Evolutionary conservation across 192 early-diverging fungal species (phyloP).

Genomic region (Backusella liffmaniae): DNA sequence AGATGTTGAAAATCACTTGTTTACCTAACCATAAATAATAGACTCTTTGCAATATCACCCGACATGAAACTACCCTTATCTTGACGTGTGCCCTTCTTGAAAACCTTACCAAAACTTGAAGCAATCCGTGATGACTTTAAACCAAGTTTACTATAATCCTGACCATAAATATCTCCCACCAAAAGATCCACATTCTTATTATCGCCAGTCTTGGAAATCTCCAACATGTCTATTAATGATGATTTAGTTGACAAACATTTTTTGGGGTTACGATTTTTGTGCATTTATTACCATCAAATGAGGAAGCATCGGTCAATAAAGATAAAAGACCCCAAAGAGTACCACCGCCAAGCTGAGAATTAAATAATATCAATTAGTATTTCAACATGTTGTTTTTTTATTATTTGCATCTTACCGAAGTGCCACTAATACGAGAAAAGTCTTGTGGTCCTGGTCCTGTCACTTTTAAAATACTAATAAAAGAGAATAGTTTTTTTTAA

Average conservation of each 20-base stretch:
- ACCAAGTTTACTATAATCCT: slow-evolving; percentile 90
- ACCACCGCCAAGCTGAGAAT: slow-evolving; percentile 79
- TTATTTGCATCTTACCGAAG: slow-evolving; percentile 48
- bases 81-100: slow-evolving; percentile 71
- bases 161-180: slow-evolving; percentile 96
- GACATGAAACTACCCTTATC: slow-evolving; percentile 60
- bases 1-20: not conserved
- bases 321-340: slow-evolving; percentile 95
- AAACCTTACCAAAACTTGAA: slow-evolving; percentile 94
- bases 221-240: slow-evolving; percentile 62
- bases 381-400: not conserved
- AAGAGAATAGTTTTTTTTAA: not conserved
- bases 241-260: not conserved
- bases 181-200: slow-evolving; percentile 88
- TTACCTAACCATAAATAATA: slow-evolving; percentile 91
- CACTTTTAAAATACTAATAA: slow-evolving; percentile 82
- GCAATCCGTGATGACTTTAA: slow-evolving; percentile 93
- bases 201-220: slow-evolving; percentile 85
- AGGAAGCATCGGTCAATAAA: slow-evolving; percentile 84
- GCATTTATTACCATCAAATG: slow-evolving; percentile 70
- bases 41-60: slow-evolving; percentile 84
- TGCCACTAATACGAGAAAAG: slow-evolving; percentile 87
- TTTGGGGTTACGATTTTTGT: not conserved
- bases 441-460: slow-evolving; percentile 78
- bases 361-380: not conserved